These are phyloP conservation scores for Russula compacta DNA, from an alignment of 768 basidiomycete species.

Conservation along the genomic window DNA sequence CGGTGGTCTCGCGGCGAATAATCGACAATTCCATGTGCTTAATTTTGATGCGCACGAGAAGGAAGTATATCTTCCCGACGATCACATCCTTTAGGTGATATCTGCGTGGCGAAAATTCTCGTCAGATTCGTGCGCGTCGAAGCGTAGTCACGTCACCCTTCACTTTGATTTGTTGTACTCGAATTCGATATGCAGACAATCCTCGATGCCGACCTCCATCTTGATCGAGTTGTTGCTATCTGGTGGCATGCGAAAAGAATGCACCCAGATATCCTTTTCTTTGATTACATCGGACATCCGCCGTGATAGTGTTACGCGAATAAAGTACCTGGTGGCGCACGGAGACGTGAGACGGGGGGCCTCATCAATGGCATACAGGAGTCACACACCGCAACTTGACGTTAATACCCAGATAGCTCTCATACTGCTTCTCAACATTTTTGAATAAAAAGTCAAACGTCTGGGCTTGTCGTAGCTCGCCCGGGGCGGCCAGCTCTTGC, in stretches of 20 bases:
- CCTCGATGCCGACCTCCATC: slow-evolving; percentile 99
- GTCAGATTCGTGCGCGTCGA: background rate
- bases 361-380: background rate
- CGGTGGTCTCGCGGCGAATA: slow-evolving; percentile 95
- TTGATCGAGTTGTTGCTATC: slow-evolving; percentile 98
- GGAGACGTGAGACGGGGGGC: background rate
- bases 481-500: slow-evolving; percentile 92
- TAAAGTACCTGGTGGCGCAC: slow-evolving; percentile 61
- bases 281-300: slow-evolving; percentile 90
- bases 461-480: slow-evolving; percentile 94
- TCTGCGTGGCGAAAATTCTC: slow-evolving; percentile 34
- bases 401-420: slow-evolving; percentile 96
- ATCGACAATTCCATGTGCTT: slow-evolving; percentile 99
- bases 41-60: slow-evolving; percentile 97
- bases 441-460: slow-evolving; percentile 97
- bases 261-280: slow-evolving; percentile 95
- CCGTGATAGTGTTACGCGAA: slow-evolving; percentile 84
- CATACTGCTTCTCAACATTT: slow-evolving; percentile 99
- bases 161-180: slow-evolving; percentile 99
- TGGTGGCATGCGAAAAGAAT: slow-evolving; percentile 97
- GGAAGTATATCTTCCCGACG: slow-evolving; percentile 98
- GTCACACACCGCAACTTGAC: slow-evolving; percentile 81
- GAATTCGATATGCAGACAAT: slow-evolving; percentile 97
- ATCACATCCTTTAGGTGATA: slow-evolving; percentile 99
- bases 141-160: slow-evolving; percentile 24